Conservation (phyloP, 768 basidiomycete genomes). For the Clitopilus passeckerianus region DNA sequence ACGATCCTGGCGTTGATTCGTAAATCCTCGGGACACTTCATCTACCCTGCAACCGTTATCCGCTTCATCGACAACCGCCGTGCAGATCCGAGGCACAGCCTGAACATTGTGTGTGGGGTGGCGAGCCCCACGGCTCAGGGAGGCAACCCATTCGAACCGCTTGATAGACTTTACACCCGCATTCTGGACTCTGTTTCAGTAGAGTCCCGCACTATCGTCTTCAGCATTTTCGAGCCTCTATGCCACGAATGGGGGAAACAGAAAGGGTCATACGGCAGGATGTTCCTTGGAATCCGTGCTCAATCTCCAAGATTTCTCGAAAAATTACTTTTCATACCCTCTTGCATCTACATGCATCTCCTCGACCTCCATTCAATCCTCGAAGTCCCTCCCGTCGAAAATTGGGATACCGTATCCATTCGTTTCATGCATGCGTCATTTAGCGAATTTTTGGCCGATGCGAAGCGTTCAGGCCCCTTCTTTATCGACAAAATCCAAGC, state of each 20-base stretch:
- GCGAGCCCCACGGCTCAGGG: too few species aligned
- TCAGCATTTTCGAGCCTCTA: too few species aligned
- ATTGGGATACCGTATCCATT: neutral
- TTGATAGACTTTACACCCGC: too few species aligned
- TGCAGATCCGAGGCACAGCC: too few species aligned
- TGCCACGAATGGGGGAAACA: too few species aligned
- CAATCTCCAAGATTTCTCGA: too few species aligned
- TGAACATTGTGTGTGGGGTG: too few species aligned
- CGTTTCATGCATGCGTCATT: neutral
- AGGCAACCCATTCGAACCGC: too few species aligned
- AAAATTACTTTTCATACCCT: neutral
- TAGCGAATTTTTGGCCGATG: neutral
- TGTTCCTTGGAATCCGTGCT: too few species aligned
- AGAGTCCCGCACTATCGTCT: too few species aligned
- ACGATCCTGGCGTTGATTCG: neutral
- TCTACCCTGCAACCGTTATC: slow-evolving; percentile 1
- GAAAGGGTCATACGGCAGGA: too few species aligned
- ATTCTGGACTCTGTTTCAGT: too few species aligned
- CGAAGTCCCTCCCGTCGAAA: neutral
- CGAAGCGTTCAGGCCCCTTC: neutral
- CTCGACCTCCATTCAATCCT: neutral
- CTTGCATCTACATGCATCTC: neutral
- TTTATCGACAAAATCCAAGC: neutral
- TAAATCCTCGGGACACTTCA: slow-evolving; percentile 6
- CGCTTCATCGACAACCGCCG: neutral